Conservation (phyloP, 2,329 filamentous ascomycete species). For the Pseudogymnoascus verrucosus region DNA sequence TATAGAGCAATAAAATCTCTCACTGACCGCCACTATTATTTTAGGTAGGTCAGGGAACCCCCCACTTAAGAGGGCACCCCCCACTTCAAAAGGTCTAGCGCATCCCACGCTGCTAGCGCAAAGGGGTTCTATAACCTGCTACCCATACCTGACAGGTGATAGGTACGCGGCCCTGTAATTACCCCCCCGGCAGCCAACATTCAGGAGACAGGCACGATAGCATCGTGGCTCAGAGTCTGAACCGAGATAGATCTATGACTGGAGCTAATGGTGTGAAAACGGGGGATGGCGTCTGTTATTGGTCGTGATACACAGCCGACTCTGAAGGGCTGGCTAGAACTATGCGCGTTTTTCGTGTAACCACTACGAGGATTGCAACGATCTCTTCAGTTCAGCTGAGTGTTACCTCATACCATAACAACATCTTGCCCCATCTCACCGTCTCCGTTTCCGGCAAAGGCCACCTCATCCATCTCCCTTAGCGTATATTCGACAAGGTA, state of each 20-base stretch:
- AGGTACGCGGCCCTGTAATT: background rate
- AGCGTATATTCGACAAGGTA: constrained; percentile 91
- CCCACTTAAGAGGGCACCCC: background rate
- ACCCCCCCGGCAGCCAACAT: background rate
- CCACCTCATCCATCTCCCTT: constrained; percentile 68
- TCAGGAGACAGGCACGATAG: background rate
- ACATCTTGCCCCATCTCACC: constrained; percentile 6
- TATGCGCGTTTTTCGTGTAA: background rate
- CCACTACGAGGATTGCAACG: background rate
- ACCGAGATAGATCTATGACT: background rate
- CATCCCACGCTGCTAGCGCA: background rate
- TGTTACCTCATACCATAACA: constrained; percentile 7
- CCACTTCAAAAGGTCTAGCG: background rate
- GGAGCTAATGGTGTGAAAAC: background rate
- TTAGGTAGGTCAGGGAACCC: background rate
- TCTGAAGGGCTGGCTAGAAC: background rate
- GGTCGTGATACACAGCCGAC: background rate
- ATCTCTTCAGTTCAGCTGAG: background rate
- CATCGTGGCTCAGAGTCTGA: background rate
- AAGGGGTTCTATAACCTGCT: background rate
- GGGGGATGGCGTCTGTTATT: background rate
- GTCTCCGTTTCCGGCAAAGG: constrained; percentile 18
- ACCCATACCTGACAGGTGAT: background rate
- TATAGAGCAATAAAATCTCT: background rate
- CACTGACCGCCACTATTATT: background rate